Conservation (phyloP, 257 asterid genomes). For the Haberlea rhodopensis region DNA sequence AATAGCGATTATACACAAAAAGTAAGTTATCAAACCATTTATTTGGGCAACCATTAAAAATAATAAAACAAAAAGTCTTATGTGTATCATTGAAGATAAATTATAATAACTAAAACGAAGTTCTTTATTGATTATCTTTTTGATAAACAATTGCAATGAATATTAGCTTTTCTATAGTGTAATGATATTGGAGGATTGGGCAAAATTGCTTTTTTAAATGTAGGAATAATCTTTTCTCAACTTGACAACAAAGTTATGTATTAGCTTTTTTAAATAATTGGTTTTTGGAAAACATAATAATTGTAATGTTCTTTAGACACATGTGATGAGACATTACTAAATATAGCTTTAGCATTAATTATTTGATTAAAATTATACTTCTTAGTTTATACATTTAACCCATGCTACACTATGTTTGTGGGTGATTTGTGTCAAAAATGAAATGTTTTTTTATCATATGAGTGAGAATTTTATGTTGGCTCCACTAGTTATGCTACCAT, state of each 20-base stretch:
- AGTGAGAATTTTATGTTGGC: too few species aligned
- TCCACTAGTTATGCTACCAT: too few species aligned
- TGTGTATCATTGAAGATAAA: not conserved
- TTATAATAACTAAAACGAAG: too few species aligned
- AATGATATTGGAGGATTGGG: not conserved
- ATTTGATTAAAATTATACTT: too few species aligned
- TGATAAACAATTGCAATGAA: not conserved
- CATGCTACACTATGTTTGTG: too few species aligned
- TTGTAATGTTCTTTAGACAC: not conserved
- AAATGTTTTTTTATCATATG: too few species aligned
- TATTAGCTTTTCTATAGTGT: not conserved
- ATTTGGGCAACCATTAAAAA: not conserved
- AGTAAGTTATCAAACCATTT: too few species aligned
- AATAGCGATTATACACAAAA: too few species aligned
- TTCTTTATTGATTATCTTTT: not conserved
- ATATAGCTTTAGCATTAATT: too few species aligned
- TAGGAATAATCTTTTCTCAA: not conserved
- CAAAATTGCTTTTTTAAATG: not conserved
- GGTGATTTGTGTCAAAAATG: too few species aligned
- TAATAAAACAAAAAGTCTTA: too few species aligned
- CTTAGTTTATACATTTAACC: too few species aligned
- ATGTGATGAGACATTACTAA: not conserved
- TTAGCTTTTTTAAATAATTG: not conserved
- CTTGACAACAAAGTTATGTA: not conserved
- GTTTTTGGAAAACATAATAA: not conserved